Base-by-base conservation (phyloP, 345 rosid species). In the Capsella bursapastoris region DNA sequence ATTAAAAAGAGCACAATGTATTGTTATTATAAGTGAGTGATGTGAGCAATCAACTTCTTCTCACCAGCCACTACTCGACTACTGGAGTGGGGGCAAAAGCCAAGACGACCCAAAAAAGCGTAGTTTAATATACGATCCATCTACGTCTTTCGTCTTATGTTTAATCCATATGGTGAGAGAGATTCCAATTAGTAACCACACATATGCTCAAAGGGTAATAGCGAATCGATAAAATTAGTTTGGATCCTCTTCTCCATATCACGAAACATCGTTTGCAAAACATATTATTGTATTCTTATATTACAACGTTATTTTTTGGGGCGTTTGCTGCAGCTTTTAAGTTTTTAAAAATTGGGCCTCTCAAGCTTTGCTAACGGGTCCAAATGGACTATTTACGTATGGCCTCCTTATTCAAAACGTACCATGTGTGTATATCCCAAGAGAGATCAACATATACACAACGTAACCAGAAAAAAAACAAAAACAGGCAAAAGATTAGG, bases 71-170 rank as follows among this genome's bases (percentile, higher is more conserved):
- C 66, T 29, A 67, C 59, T 57, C 73, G 49, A 52, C 57, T 43
- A 52, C 70, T 62, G 74, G 70, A 53, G 68, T 62, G 64, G 64
- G 43, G 74, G 70, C 74, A 76, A 76, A 75, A 68, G 75, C 74
- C 70, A 76, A 51, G 41, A 31, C 9, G 34, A 32, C 7, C 1
- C 1, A 52, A 51, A 66, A 22, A 64, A 9, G 37, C 55, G 41
- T 15, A 40, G 45, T 22, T 57, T 50, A 48, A 40, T 45, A 45
- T 25, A 44, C 1, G 6, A 2, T 10, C 0, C 4, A 1, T 14
- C 27, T 63, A 34, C 57, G 70, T 63, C 18, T 45, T 22, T 15
- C 1, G 45, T 43, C 28, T 28, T 35, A 4, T 56, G 32, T 55
- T 22, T 37, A 37, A 57, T 56, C 22, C 72, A 65, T 65, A 49